Conservation (phyloP, 2,329 filamentous ascomycete genomes). For the Fonsecaea monophora region DNA sequence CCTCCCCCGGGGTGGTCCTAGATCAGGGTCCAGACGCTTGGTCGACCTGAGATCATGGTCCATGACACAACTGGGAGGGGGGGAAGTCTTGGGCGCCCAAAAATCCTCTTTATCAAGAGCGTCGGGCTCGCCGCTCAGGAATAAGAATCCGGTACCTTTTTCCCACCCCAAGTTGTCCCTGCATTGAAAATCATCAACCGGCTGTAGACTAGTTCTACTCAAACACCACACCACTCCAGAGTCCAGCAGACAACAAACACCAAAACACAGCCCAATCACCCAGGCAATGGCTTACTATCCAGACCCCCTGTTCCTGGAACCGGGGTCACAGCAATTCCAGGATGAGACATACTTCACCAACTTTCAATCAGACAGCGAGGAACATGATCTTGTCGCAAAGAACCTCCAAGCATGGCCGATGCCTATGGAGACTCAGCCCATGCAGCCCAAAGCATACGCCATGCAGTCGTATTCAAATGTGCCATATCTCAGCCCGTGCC, state of each 20-base stretch:
- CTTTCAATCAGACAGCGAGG: slow-evolving; percentile 7
- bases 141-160: background rate
- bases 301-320: slow-evolving; percentile 16
- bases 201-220: background rate
- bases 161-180: background rate
- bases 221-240: background rate
- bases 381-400: slow-evolving; percentile 1
- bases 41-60: background rate
- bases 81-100: background rate
- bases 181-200: background rate
- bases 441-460: background rate
- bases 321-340: slow-evolving; percentile 6
- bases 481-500: slow-evolving; percentile 12
- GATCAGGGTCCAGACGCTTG: background rate
- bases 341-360: slow-evolving; percentile 9
- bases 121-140: background rate
- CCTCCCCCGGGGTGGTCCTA: background rate
- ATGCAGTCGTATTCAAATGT: slow-evolving; percentile 1
- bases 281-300: slow-evolving; percentile 14
- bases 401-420: background rate
- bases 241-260: background rate
- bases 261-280: too few species aligned
- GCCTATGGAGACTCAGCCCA: background rate
- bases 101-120: slow-evolving; percentile 2
- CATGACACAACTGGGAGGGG: too few species aligned